These are phyloP conservation scores for Penicillium sp. DNA, from an alignment of 2,329 filamentous ascomycete species.

Conservation along the genomic window DNA sequence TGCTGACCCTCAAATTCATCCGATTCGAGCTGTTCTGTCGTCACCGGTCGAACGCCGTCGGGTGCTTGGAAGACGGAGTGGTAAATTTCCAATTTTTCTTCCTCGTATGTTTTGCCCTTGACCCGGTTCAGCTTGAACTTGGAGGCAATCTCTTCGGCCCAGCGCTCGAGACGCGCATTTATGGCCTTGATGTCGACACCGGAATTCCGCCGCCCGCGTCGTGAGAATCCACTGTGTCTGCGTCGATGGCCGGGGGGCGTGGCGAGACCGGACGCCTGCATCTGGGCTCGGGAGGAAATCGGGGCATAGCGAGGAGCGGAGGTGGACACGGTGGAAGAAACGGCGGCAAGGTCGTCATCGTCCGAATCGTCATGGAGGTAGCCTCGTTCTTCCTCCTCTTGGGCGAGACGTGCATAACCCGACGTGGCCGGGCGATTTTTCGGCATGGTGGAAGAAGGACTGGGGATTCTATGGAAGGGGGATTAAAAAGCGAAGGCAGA, in stretches of 20 bases:
- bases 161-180: constrained; percentile 90
- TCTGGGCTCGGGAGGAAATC: constrained; percentile 57
- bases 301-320: constrained; percentile 66
- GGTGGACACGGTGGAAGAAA: constrained; percentile 59
- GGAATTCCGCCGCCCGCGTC: constrained; percentile 70
- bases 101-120: constrained; percentile 73
- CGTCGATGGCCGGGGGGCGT: constrained; percentile 48
- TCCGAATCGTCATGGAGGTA: constrained; percentile 69
- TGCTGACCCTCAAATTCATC: constrained; percentile 59
- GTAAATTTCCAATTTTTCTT: constrained; percentile 91
- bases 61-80: constrained; percentile 96
- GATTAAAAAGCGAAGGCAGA: constrained; percentile 3
- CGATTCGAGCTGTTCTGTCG: constrained; percentile 71
- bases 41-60: constrained; percentile 80
- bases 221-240: constrained; percentile 53
- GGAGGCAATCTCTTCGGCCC: constrained; percentile 96
- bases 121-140: constrained; percentile 89
- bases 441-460: constrained; percentile 59
- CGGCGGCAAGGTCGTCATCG: constrained; percentile 63
- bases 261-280: constrained; percentile 48
- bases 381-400: constrained; percentile 67
- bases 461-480: constrained; percentile 12
- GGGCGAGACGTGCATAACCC: constrained; percentile 82
- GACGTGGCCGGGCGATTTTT: constrained; percentile 72
- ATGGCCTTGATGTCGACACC: constrained; percentile 98